Base-by-base conservation (phyloP, 352 stramenopile species). In the Globisporangium sylvaticum region DNA sequence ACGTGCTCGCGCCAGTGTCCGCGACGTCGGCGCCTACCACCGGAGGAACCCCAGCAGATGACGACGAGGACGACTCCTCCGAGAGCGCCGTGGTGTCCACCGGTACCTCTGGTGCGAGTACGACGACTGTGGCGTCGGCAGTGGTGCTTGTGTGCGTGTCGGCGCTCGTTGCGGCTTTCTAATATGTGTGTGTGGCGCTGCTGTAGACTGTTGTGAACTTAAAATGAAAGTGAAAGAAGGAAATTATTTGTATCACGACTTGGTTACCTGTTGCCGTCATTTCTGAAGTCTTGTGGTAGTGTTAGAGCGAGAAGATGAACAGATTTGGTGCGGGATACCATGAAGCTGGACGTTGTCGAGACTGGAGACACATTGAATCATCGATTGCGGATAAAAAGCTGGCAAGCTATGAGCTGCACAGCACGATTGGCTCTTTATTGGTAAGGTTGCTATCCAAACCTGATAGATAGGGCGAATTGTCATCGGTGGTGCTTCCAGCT, bases 11-110 rank as follows among this genome's bases (percentile, higher is more conserved):
- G 1, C 80, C 76, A 2, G 76, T 84, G 15, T 50, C 62, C 2
- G 70, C 77, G 31, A 76, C 67, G 0, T 57, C 52, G 0, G 46
- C 68, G 0, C 60, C 69, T 1, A 66, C 44, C 15, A 15, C 62
- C 22, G 10, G 31, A 4, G 52, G 52, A 1, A 66, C 74, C 31
- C 81, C 80, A 0, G 66, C 69, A 18, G 80, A 90, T 68, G 79
- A 88, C 32, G 77, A 90, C 44, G 81, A 89, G 57, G 76, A 92
- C 66, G 80, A 89, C 56, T 72, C 64, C 27, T 73, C 72, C 4
- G 82, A 90, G 64, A 90, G 71, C 42, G 76, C 75, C 12, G 73
- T 81, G 63, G 12, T 71, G 9, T 52, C 65, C 31, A 63, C 76
- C 15, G 76, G 71, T 14, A 69, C 15, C 3, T 60, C 54, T 4